These are phyloP conservation scores for Erigeron philadelphicus DNA, from an alignment of 140 eudicot species.

Conservation along the genomic window DNA sequence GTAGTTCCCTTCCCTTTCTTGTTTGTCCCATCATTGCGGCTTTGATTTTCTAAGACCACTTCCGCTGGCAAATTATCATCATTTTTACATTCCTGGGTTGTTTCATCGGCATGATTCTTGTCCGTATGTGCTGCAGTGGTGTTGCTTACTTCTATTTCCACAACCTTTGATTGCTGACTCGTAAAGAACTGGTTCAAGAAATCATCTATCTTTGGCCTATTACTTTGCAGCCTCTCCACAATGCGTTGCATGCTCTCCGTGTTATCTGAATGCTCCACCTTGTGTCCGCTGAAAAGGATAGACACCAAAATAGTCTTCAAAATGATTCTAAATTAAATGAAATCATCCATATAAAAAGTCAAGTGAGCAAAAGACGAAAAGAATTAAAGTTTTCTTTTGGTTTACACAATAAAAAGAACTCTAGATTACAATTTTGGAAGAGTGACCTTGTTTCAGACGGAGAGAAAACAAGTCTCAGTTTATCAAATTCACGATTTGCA, in stretches of 20 bases:
- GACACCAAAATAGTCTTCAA: not conserved
- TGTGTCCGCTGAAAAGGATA: not conserved
- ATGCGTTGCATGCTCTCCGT: not conserved
- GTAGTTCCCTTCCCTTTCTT: not conserved
- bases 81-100: too few relatives aligned
- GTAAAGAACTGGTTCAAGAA: not conserved
- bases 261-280: not conserved
- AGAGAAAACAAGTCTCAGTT: constrained; percentile 22
- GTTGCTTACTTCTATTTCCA: not conserved
- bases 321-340: not conserved
- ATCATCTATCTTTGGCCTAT: not conserved
- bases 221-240: not conserved
- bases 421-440: not conserved
- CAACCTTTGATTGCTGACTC: not conserved
- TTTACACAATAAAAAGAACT: not conserved
- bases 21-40: not conserved
- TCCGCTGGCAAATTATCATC: not conserved
- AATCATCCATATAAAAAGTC: not conserved
- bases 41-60: not conserved
- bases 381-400: not conserved
- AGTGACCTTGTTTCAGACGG: not conserved
- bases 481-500: not conserved
- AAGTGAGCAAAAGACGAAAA: not conserved
- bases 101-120: not conserved
- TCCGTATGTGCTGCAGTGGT: not conserved